Evolutionary conservation across 2,329 filamentous ascomycete species (phyloP), one percentile per base, ranked within the genome.

Genomic region (Talaromyces marneffei): DNA sequence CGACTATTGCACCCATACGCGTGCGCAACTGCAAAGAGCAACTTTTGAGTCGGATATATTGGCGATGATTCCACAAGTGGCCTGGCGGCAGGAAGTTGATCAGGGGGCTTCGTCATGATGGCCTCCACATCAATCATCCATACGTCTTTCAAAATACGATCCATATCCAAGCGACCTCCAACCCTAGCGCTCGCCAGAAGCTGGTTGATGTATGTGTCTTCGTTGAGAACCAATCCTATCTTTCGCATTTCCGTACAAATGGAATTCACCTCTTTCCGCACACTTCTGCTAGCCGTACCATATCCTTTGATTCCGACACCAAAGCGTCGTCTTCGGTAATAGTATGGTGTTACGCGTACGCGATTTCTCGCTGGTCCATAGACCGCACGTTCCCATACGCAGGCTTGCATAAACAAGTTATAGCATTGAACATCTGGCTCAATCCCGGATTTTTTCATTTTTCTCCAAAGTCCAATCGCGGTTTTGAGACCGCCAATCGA

Each of bases 11-110:
- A 81, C n/a, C 87, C 83, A 64, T 87, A 89, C 1, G 80, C 78
- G 69, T 91, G 86, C 5, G 87, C 87, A n/a, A 92, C 75, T 8
- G 87, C 82, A 59, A 83, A 78, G 23, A 93, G 78, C 0, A 92
- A 78, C 2, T 78, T 76, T 7, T 71, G 64, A 0, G 83, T 85
- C 2, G 90, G 90, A 56, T 79, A 76, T 33, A 88, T 72, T 7
- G 83, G 81, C 1, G 83, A 87, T 29, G 79, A 77, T 0, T 66
- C 67, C 0, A 77, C 70, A 46, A 83, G 80, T 1, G 69, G 67
- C 31, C 69, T 76, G n/a, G 77, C 71, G 1, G 70, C 69, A 12
- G 72, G 68, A 18, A 75, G 63, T 40, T 39, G 39, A 4, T 65
- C 63, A n/a, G 67, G 68, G 48, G 69, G 67, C 46, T 77, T 74